These are phyloP conservation scores for Exserohilum turcica DNA, from an alignment of 2,329 filamentous ascomycete species.

Conservation along the genomic window DNA sequence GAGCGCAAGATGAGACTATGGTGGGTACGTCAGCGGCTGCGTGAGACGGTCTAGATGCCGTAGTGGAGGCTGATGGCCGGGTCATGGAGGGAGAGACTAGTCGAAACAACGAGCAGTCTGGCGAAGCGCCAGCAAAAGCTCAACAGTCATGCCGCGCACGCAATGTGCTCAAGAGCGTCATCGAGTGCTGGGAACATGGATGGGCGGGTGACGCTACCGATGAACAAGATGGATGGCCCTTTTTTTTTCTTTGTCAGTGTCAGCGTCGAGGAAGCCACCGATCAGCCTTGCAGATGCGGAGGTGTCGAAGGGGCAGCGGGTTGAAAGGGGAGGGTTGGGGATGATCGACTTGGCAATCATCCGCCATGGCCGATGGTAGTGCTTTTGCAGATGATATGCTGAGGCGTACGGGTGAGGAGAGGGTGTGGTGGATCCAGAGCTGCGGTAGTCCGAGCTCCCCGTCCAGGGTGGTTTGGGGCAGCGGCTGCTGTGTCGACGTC, in stretches of 20 bases:
- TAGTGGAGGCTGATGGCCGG: conserved; percentile 9
- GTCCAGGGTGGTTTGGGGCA: conserved; percentile 24
- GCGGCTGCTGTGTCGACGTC: conserved; percentile 20
- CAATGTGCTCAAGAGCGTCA: conserved; percentile 7
- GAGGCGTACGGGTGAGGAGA: conserved; percentile 13
- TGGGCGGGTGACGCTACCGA: conserved; percentile 6
- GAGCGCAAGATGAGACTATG: conserved; percentile 1
- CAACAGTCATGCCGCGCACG: conserved; percentile 17
- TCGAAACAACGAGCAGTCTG: conserved; percentile 28
- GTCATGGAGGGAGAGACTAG: conserved; percentile 2
- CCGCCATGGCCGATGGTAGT: conserved; percentile 24
- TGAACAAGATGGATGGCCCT: not conserved
- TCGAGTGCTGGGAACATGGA: conserved; percentile 9
- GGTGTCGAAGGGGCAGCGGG: not conserved
- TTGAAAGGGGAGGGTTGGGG: conserved; percentile 1
- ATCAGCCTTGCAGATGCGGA: conserved; percentile 4
- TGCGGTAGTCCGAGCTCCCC: conserved; percentile 26
- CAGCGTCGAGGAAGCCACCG: not conserved
- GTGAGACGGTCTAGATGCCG: conserved; percentile 21
- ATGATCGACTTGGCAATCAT: conserved; percentile 8
- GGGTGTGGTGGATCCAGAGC: conserved; percentile 21
- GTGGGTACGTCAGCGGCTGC: conserved; percentile 22
- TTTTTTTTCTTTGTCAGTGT: not conserved
- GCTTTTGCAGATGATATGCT: conserved; percentile 15
- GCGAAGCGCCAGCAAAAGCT: conserved; percentile 25